phyloP scores from a whole-genome alignment of 768 basidiomycete genomes.

The Cystobasidium onofrii region DNA sequence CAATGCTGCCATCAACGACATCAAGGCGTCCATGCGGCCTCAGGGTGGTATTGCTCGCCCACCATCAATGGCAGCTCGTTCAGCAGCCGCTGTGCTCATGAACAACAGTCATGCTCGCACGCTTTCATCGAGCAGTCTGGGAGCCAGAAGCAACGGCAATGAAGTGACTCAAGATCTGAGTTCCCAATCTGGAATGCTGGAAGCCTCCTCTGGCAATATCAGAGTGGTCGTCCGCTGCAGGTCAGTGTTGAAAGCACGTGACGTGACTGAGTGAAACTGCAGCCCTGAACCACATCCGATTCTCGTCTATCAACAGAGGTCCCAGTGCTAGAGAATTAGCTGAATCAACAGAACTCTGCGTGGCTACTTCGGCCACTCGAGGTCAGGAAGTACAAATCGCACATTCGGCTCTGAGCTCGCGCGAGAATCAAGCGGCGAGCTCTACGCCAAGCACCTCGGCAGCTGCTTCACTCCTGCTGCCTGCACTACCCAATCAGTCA shows the following conservation, averaged over 20 bases:
- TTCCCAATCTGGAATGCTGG: not conserved
- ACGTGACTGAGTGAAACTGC: not conserved
- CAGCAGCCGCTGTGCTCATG: not conserved
- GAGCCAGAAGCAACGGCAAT: not conserved
- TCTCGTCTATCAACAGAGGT: conserved; percentile 23
- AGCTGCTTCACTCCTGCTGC: conserved; percentile 1
- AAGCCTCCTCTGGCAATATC: conserved; percentile 55
- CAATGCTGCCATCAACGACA: conserved; percentile 9
- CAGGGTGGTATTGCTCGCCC: not conserved
- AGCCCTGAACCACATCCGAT: not conserved
- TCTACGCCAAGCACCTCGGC: conserved; percentile 60
- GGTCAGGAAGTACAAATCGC: conserved; percentile 35
- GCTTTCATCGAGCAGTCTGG: not conserved
- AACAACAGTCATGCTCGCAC: not conserved
- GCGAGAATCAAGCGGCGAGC: conserved; percentile 52
- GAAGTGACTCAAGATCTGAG: not conserved
- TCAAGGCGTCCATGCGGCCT: conserved; percentile 10
- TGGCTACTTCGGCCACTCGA: conserved; percentile 30
- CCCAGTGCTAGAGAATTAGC: conserved; percentile 17
- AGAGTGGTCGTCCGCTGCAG: conserved; percentile 87
- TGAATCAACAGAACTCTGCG: conserved; percentile 16
- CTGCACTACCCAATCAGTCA: not conserved
- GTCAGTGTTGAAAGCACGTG: conserved; percentile 44
- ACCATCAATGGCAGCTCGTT: not conserved
- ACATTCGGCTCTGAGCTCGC: conserved; percentile 55